Evolutionary conservation across 1,139 yeast species (phyloP).

Genomic region (Saccharomyces hybrid): DNA sequence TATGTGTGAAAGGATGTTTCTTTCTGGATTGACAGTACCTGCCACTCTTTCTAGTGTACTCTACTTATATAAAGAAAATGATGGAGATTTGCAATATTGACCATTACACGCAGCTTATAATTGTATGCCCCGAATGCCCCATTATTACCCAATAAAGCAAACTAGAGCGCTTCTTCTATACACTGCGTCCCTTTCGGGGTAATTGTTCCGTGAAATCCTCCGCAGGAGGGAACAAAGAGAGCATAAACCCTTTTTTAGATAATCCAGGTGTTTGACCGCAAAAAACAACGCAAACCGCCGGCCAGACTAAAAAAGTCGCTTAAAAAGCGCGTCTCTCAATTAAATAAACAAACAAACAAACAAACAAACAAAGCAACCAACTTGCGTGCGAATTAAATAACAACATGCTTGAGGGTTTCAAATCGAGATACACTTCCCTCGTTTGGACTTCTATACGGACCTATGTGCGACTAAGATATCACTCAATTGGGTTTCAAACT

Average conservation of each 20-base stretch:
- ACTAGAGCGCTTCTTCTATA: background rate
- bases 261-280: background rate
- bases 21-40: background rate
- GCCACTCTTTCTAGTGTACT: background rate
- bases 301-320: background rate
- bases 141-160: slow-evolving; percentile 30
- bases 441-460: background rate
- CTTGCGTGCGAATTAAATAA: background rate
- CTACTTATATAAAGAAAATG: background rate
- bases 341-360: background rate
- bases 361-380: background rate
- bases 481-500: background rate
- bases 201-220: background rate
- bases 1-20: background rate
- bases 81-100: background rate
- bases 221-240: background rate
- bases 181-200: background rate
- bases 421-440: background rate
- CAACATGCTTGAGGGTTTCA: background rate
- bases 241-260: background rate
- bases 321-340: background rate
- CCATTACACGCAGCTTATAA: background rate
- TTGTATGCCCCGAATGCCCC: background rate
- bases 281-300: background rate
- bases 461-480: background rate